Conservation (phyloP, 768 basidiomycete genomes). For the Pulveroboletus sp. region DNA sequence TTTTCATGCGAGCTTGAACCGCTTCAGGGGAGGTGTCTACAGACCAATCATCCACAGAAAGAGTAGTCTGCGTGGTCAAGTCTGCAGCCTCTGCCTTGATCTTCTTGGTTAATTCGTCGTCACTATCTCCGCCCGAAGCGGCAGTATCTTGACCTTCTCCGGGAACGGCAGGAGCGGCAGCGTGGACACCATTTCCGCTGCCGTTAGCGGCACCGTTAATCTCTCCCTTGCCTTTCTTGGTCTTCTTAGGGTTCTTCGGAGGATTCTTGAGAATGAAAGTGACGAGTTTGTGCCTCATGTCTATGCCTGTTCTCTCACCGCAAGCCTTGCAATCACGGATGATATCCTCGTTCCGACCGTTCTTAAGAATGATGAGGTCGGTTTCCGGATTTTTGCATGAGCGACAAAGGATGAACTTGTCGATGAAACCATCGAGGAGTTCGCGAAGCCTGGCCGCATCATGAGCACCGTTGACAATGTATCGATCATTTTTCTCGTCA, state of each 20-base stretch:
- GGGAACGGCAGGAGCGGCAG: slow-evolving; percentile 35
- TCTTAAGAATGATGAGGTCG: slow-evolving; percentile 86
- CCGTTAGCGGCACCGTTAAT: slow-evolving; percentile 52
- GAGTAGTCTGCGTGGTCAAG: slow-evolving; percentile 57
- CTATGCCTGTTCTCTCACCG: slow-evolving; percentile 85
- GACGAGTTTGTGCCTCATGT: slow-evolving; percentile 96
- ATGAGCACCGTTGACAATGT: slow-evolving; percentile 98
- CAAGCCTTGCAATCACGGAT: slow-evolving; percentile 98
- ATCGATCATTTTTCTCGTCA: slow-evolving; percentile 95
- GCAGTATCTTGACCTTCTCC: slow-evolving; percentile 42
- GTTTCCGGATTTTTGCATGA: slow-evolving; percentile 99
- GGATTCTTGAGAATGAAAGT: slow-evolving; percentile 99
- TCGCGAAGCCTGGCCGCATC: slow-evolving; percentile 89
- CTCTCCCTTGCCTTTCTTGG: slow-evolving; percentile 49
- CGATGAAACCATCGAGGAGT: slow-evolving; percentile 95
- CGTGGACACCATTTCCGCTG: slow-evolving; percentile 45
- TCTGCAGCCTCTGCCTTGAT: slow-evolving; percentile 89
- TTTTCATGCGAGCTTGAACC: slow-evolving; percentile 77
- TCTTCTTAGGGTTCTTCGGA: slow-evolving; percentile 82
- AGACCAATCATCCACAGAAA: slow-evolving; percentile 81
- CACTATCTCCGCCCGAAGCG: slow-evolving; percentile 63
- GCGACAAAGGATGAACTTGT: slow-evolving; percentile 96
- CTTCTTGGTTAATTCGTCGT: slow-evolving; percentile 85
- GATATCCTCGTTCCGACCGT: slow-evolving; percentile 78
- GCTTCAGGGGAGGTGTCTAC: slow-evolving; percentile 90